Percentiles rank a stretch among this genome's conserved stretches.
phyloP scores from a whole-genome alignment of 257 asterid genomes.

The Salvia rosmarinus region DNA sequence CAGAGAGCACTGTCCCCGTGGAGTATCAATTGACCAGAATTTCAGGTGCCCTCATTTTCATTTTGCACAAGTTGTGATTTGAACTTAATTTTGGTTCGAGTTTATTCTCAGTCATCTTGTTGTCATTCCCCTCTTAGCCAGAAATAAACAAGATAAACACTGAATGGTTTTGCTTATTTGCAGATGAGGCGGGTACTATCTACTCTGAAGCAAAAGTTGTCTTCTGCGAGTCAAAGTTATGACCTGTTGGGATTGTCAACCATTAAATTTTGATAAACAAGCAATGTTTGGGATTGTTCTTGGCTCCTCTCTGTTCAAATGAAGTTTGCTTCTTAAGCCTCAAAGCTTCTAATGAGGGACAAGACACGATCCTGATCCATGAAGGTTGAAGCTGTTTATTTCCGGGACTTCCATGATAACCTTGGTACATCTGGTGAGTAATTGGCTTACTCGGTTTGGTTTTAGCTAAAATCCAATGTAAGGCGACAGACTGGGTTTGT shows the following conservation, averaged over 20 bases:
- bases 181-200: conserved; percentile 72
- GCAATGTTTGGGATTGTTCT: neutral
- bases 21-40: conserved; percentile 51
- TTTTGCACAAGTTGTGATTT: neutral
- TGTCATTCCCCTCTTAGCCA: neutral
- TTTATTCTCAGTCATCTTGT: neutral
- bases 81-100: neutral
- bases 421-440: too few species aligned
- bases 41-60: conserved; percentile 52
- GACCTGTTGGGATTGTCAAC: conserved; percentile 14
- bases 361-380: too few species aligned
- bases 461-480: too few species aligned
- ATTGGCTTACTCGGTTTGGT: too few species aligned
- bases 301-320: conserved; percentile 1
- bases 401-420: too few species aligned
- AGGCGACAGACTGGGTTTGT: too few species aligned
- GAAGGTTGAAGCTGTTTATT: too few species aligned
- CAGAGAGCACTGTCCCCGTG: conserved; percentile 69
- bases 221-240: conserved; percentile 65
- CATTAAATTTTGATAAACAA: neutral
- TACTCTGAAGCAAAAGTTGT: conserved; percentile 57
- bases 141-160: neutral
- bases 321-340: neutral
- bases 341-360: neutral
- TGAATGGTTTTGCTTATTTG: conserved; percentile 27